Base-by-base conservation (phyloP, 139 green algal species). In the Picochlorum sp. region DNA sequence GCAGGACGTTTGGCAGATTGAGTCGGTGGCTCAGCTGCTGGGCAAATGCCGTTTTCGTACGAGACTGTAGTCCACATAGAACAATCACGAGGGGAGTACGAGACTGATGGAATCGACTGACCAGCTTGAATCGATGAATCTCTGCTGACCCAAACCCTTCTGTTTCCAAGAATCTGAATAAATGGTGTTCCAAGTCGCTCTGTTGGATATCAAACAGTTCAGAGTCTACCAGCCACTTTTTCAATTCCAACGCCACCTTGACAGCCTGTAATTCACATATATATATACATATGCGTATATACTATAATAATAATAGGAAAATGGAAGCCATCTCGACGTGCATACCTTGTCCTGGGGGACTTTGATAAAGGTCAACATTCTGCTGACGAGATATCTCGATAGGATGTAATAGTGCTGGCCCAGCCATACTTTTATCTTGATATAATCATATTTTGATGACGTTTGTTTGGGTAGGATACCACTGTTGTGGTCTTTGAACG, bases 1-100 rank as follows among this genome's bases (percentile, higher is more conserved):
- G 89, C 66, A 97, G 78, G 4, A 97, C 86, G 60, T 96, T 97
- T 31, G 91, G 86, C 62, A 97, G 76, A 83, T 97, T 97, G 34
- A 97, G 81, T 9, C 89, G 74, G 1, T 88, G 81, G 1, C 91
- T 86, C 45, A 97, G 82, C 75, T 93, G 85, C 75, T 96, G 92
- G 2, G 90, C 88, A 14, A 96, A 62, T 4, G 74, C 85, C 0
- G 90, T 95, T 76, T 97, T 97, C 56, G 90, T 90, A 89, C 85
- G 84, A 71, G 83, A 94, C 0, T 88, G 70, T 4, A 80, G 73
- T 13, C 90, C 90, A 44, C 77, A 88, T 7, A 97, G 65, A n/a
- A 95, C 54, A 20, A 97, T 79, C 11, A 95, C 79, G 21, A 97
- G 80, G 1, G 90, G 90, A 15, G 79, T 73, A 2, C 83, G 69